A percentile compares a stretch with the other conserved stretches of the same genome.
Conservation (phyloP, 495 filamentous ascomycete genomes). For the Trichoderma asperelloides region DNA sequence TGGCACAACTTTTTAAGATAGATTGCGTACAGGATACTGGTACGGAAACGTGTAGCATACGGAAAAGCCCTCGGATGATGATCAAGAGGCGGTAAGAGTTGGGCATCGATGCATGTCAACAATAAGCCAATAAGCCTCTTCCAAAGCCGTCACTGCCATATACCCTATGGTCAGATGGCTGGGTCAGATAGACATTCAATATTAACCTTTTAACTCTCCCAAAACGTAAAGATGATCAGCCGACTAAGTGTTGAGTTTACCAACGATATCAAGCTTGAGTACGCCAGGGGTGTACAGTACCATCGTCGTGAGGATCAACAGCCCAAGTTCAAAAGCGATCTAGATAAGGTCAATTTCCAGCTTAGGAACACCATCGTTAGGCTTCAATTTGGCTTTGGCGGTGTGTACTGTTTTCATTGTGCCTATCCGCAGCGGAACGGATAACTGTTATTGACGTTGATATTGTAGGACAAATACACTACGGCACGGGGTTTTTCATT, state of each 20-base stretch:
- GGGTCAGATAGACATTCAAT: background rate
- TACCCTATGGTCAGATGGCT: too few species aligned
- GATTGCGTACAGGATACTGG: too few species aligned
- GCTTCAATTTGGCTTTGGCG: background rate
- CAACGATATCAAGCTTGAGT: background rate
- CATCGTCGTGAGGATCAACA: background rate
- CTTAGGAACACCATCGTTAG: background rate
- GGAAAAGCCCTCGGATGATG: too few species aligned
- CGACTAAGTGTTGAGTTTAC: background rate
- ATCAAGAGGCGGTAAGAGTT: too few species aligned
- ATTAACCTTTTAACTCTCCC: too few species aligned
- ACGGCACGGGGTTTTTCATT: conserved; percentile 27
- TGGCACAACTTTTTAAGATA: too few species aligned
- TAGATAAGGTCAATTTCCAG: background rate
- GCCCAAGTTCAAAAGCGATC: background rate
- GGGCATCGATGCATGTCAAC: too few species aligned
- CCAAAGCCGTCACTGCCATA: too few species aligned
- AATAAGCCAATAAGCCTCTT: too few species aligned
- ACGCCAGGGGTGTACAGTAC: background rate
- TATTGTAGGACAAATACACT: background rate
- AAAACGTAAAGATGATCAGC: background rate
- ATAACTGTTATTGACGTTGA: background rate
- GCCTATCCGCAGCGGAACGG: background rate
- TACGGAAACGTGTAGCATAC: too few species aligned
- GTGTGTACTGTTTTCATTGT: background rate